Percentiles rank a stretch among this genome's conserved stretches.
These are phyloP conservation scores for Hypoxylon sp. DNA, from an alignment of 2,329 filamentous ascomycete genomes.

Conservation along the genomic window DNA sequence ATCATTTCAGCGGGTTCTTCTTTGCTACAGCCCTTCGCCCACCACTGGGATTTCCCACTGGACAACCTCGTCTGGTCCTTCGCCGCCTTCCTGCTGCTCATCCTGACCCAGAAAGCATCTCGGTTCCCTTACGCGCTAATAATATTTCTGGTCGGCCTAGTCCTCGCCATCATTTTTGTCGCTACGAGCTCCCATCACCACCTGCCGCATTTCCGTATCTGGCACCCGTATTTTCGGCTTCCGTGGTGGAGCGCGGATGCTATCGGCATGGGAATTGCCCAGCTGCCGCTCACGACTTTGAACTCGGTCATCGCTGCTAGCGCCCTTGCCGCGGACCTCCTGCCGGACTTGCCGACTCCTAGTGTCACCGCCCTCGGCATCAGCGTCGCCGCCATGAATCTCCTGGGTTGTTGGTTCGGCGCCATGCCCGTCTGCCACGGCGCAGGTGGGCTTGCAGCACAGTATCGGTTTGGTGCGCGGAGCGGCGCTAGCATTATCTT, in stretches of 20 bases:
- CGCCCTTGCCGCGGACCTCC: slow-evolving; percentile 81
- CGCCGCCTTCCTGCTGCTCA: slow-evolving; percentile 78
- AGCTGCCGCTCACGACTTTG: slow-evolving; percentile 90
- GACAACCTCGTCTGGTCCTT: slow-evolving; percentile 86
- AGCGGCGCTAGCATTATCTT: slow-evolving; percentile 87
- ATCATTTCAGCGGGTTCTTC: slow-evolving; percentile 81
- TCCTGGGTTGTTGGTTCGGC: slow-evolving; percentile 90
- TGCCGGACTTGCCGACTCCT: slow-evolving; percentile 77
- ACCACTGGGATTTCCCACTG: slow-evolving; percentile 75
- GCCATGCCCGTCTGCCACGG: slow-evolving; percentile 95
- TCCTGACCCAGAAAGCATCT: slow-evolving; percentile 75
- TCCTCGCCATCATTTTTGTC: slow-evolving; percentile 70
- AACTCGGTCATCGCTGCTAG: slow-evolving; percentile 93
- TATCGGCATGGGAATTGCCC: slow-evolving; percentile 79
- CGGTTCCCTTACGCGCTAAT: slow-evolving; percentile 83
- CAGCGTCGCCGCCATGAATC: slow-evolving; percentile 87
- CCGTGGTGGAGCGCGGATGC: slow-evolving; percentile 61
- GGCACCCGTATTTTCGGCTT: slow-evolving; percentile 69
- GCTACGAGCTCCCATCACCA: slow-evolving; percentile 49
- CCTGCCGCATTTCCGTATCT: slow-evolving; percentile 70
- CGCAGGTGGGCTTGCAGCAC: slow-evolving; percentile 89
- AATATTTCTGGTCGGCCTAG: slow-evolving; percentile 77
- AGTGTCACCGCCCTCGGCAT: slow-evolving; percentile 83
- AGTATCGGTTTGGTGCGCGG: slow-evolving; percentile 91
- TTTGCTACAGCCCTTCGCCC: slow-evolving; percentile 73